Evolutionary conservation across 495 filamentous ascomycete genomes (phyloP), one percentile per base, ranked within the genome.

Genomic region (Emericellopsis terricola): DNA sequence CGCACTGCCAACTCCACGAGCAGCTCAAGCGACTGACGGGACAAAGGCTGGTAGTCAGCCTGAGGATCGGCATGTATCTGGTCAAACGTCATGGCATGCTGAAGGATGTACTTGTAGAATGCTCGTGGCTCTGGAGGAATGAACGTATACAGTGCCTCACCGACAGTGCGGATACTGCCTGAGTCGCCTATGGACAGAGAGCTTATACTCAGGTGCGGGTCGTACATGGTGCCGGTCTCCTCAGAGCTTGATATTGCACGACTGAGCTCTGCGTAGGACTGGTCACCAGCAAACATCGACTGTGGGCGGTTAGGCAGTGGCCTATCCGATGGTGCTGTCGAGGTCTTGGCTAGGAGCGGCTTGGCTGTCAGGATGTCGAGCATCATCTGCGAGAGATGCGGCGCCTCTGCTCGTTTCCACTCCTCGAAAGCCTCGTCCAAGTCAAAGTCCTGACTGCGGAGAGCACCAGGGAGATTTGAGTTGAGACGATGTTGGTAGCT

Each of bases 331-430:
- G 43, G 48, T 6, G 47, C 41, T 1, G 59, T 55, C 7, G 48
- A 49, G 32, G 49, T 49, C 49, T 80, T 87, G 32, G 81, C 78
- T 16, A 94, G 64, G 46, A 89, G 85, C 15, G 85, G 87, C 44
- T 83, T 82, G 10, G 78, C 73, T 40, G 81, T 81, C 19, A 94
- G 55, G 29, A 96, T 87, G 19, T 78, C 74, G 41, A 89, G 66
- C 65, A 96, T 91, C 68, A 96, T 84, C 48, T 91, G 80, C 8
- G 83, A 82, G 29, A 96, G 55, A 42, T 87, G 82, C 2, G 73
- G 75, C 3, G 60, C 65, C 51, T 99, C 91, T 15, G 68, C 68
- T 45, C 80, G 84, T 53, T 78, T 87, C 91, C 91, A 99, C 10
- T 62, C 58, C 37, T 91, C 78, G 52, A 81, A 96, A 5, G 77